A percentile compares a stretch with the other conserved stretches of the same genome.
Conservation (phyloP, 2,329 filamentous ascomycete species). For the Fusarium sp. region DNA sequence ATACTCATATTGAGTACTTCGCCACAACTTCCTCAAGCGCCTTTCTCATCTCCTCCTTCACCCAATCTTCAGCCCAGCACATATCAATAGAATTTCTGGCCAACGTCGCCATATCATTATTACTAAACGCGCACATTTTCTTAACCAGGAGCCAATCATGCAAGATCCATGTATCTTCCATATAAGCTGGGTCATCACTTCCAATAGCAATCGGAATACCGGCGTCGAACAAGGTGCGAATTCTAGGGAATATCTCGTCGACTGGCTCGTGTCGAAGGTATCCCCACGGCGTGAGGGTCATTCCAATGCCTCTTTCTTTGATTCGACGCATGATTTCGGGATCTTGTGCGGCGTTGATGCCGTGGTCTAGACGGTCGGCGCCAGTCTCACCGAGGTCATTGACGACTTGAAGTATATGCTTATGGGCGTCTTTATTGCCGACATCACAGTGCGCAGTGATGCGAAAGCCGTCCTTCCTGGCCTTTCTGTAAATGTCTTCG, state of each 20-base stretch:
- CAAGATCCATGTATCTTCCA: conserved; percentile 65
- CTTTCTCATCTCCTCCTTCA: background rate
- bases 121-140: conserved; percentile 11
- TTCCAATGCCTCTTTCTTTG: conserved; percentile 62
- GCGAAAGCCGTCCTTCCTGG: conserved; percentile 53
- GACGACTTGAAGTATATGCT: conserved; percentile 58
- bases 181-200: conserved; percentile 78
- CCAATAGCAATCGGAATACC: conserved; percentile 75
- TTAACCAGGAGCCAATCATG: conserved; percentile 47
- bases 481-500: conserved; percentile 49
- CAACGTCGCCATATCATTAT: conserved; percentile 53
- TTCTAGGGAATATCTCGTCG: conserved; percentile 59
- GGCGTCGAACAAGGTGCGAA: conserved; percentile 63
- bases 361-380: conserved; percentile 76
- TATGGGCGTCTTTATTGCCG: conserved; percentile 56
- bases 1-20: background rate
- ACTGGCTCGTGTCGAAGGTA: conserved; percentile 32
- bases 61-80: conserved; percentile 51
- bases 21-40: background rate
- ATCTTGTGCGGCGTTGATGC: conserved; percentile 71
- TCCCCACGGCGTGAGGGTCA: conserved; percentile 71
- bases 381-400: conserved; percentile 66
- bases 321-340: conserved; percentile 65
- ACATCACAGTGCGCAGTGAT: conserved; percentile 63
- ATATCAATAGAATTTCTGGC: conserved; percentile 51